A percentile compares a stretch with the other conserved stretches of the same genome.
Conservation (phyloP, 345 rosid genomes). For the Zanthoxylum bungeanum region DNA sequence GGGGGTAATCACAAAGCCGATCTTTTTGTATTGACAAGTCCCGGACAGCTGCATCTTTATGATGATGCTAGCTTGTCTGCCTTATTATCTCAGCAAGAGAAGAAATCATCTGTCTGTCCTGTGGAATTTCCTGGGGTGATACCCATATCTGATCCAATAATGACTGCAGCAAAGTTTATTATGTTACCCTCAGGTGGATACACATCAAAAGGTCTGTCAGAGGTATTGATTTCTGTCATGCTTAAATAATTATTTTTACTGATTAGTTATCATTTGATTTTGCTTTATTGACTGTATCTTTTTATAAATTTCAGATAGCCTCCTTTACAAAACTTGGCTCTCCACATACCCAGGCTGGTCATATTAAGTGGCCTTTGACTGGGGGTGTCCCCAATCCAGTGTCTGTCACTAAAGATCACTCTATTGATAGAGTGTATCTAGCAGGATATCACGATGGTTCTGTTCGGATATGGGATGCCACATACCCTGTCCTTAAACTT, state of each 20-base stretch:
- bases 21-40: conserved; percentile 56
- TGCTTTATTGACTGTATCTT: neutral
- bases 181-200: conserved; percentile 29
- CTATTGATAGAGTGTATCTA: conserved; percentile 44
- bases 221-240: conserved; percentile 36
- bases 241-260: neutral
- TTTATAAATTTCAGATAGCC: conserved; percentile 23
- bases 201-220: conserved; percentile 38
- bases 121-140: conserved; percentile 44
- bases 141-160: conserved; percentile 47
- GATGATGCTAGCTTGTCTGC: conserved; percentile 42
- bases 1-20: conserved; percentile 33
- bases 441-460: conserved; percentile 73
- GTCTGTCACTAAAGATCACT: conserved; percentile 28
- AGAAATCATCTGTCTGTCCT: conserved; percentile 31
- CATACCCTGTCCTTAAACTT: conserved; percentile 38
- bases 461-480: conserved; percentile 59
- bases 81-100: conserved; percentile 46
- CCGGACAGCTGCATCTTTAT: conserved; percentile 61
- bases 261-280: conserved; percentile 10
- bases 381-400: conserved; percentile 55
- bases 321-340: conserved; percentile 23
- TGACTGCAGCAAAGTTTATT: conserved; percentile 42
- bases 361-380: conserved; percentile 55
- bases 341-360: conserved; percentile 18